Percentiles rank a stretch among this genome's conserved stretches.
These are phyloP conservation scores for Starmera stellimalicola DNA, from an alignment of 1,139 yeast species.

Conservation along the genomic window DNA sequence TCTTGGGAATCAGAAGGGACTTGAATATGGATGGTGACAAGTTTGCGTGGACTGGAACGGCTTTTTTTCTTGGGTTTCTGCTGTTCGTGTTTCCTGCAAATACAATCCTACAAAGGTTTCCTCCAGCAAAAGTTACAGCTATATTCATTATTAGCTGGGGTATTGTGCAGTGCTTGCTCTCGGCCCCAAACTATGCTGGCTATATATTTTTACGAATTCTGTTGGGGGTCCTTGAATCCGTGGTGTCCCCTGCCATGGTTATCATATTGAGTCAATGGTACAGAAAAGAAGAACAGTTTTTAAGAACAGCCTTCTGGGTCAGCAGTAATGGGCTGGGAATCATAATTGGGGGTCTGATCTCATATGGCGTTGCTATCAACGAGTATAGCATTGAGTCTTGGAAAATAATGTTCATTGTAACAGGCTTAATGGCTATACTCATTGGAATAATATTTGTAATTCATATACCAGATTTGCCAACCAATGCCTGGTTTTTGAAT, in stretches of 20 bases:
- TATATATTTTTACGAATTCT: slow-evolving; percentile 33
- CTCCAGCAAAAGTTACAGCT: slow-evolving; percentile 31
- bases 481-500: slow-evolving; percentile 36
- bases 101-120: slow-evolving; percentile 31
- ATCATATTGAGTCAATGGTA: slow-evolving; percentile 47
- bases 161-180: slow-evolving; percentile 30
- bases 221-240: slow-evolving; percentile 37
- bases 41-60: slow-evolving; percentile 49
- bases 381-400: slow-evolving; percentile 31
- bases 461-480: slow-evolving; percentile 40
- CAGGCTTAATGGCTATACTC: slow-evolving; percentile 36
- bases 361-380: slow-evolving; percentile 32
- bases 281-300: slow-evolving; percentile 39
- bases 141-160: slow-evolving; percentile 37
- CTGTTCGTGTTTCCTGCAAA: slow-evolving; percentile 39
- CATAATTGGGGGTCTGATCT: slow-evolving; percentile 30
- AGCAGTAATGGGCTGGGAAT: slow-evolving; percentile 42
- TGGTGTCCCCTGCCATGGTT: slow-evolving; percentile 43
- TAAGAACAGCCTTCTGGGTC: slow-evolving; percentile 40
- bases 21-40: slow-evolving; percentile 39
- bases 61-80: slow-evolving; percentile 46
- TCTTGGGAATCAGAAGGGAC: slow-evolving; percentile 42
- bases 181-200: slow-evolving; percentile 31
- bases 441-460: slow-evolving; percentile 32
- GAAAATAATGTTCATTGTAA: slow-evolving; percentile 36